Conservation (phyloP, 1,139 yeast species). For the Debaryomycetaceae sp. region DNA sequence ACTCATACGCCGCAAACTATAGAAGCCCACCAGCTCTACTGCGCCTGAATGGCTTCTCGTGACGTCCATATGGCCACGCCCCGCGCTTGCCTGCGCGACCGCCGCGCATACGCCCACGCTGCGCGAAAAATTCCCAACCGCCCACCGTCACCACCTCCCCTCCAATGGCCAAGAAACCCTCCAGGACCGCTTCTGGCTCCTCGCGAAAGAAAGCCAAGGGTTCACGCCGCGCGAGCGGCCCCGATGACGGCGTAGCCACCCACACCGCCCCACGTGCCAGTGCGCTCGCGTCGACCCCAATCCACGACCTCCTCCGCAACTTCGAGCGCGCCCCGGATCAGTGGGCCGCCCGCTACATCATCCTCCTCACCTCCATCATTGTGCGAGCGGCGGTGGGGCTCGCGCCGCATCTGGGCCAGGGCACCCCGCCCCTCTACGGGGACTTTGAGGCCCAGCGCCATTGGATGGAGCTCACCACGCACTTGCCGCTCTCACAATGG, state of each 20-base stretch:
- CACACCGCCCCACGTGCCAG: constrained; percentile 10
- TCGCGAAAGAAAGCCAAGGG: no score
- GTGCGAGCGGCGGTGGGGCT: constrained; percentile 82
- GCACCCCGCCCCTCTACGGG: constrained; percentile 75
- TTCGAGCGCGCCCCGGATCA: constrained; percentile 68
- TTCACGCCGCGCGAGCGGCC: no score
- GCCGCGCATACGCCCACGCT: no score
- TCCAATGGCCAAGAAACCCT: no score
- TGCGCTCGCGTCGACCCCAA: constrained; percentile 28
- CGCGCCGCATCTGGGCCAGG: constrained; percentile 78
- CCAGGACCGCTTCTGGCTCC: no score
- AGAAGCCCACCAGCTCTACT: no score
- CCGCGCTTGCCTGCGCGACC: no score
- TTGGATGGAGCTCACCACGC: constrained; percentile 90
- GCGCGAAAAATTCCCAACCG: no score
- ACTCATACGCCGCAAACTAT: no score
- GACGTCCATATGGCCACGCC: no score
- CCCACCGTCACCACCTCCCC: no score
- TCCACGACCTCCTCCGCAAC: constrained; percentile 35
- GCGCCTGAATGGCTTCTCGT: no score
- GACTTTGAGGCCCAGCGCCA: constrained; percentile 98
- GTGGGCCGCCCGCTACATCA: constrained; percentile 83
- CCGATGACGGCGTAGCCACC: constrained; percentile 1
- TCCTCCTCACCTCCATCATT: constrained; percentile 69
- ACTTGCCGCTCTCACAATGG: constrained; percentile 75